Evolutionary conservation across 2,329 filamentous ascomycete species (phyloP), one percentile per base, ranked within the genome.

Genomic region (Lachnellula subtilissima): DNA sequence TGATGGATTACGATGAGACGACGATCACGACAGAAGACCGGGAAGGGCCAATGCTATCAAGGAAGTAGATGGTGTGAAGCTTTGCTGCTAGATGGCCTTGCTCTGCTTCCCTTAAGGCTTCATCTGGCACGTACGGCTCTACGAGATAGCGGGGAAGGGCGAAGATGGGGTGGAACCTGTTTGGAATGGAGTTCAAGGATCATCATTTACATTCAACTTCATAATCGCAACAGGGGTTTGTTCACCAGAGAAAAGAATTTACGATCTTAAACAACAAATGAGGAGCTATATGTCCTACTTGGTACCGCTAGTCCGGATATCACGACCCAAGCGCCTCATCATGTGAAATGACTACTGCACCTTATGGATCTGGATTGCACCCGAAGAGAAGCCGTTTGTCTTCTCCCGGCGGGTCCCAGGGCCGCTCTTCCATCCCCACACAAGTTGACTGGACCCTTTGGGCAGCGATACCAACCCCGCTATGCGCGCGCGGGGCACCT

Each of bases 351-450:
- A 11, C 39, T 19, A 51, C 17, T 36, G 25, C 9, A 32, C 28
- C 2, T 32, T 11, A 32, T 9, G 12, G 36, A 23, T 23, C 19
- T 15, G 23, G 40, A 19, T 15, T 35, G 12, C 6, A 6, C 5
- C 54, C 55, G 55, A 57, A 51, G 51, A 50, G 36, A 11, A 22
- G 47, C 55, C 55, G 47, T 14, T 35, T 35, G 25, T 39, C 25
- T 60, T 54, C 36, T 55, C 49, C 59, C 57, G 59, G 52, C 58
- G 56, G 59, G 23, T 45, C 40, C 35, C n/a, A 59, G 61, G 61
- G 32, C 59, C 59, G 61, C 25, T 39, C 23, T 48, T 53, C 61
- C 61, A 60, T 25, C 25, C 43, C 55, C 45, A 39, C 32, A 19
- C 19, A 15, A 28, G 25, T 50, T 32, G 39, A 23, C 48, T 32